These are phyloP conservation scores for Galerina marginata DNA, from an alignment of 768 basidiomycete species.

Conservation along the genomic window DNA sequence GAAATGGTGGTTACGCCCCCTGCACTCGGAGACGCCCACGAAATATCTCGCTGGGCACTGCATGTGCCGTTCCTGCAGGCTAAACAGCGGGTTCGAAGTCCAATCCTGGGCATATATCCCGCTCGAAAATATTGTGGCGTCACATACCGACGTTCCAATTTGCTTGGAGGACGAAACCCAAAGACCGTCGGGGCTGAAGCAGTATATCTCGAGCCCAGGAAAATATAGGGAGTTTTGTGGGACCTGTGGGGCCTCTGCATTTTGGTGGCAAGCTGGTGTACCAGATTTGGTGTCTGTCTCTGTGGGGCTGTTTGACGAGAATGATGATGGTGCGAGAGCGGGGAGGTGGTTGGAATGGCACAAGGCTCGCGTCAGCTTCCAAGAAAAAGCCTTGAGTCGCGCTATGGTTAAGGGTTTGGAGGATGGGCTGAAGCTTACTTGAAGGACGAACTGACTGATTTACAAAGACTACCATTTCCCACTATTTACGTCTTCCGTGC, in stretches of 20 bases:
- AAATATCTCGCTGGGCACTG: conserved; percentile 37
- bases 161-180: conserved; percentile 15
- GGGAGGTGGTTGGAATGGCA: conserved; percentile 34
- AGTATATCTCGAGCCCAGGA: conserved; percentile 35
- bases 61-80: conserved; percentile 32
- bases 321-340: conserved; percentile 28
- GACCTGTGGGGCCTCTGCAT: conserved; percentile 35
- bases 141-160: conserved; percentile 16
- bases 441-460: neutral
- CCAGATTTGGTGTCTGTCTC: conserved; percentile 32
- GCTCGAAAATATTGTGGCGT: conserved; percentile 30
- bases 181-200: conserved; percentile 28
- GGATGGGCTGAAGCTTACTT: conserved; percentile 13
- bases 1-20: conserved; percentile 36
- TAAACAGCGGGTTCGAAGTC: conserved; percentile 32
- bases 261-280: conserved; percentile 29
- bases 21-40: conserved; percentile 17
- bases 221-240: conserved; percentile 34
- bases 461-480: too few species aligned
- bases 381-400: conserved; percentile 16
- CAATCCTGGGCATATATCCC: conserved; percentile 36
- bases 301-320: conserved; percentile 33
- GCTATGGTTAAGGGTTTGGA: conserved; percentile 14
- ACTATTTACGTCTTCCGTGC: too few species aligned
- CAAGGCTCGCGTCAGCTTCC: conserved; percentile 19